Conservation (phyloP, 2,329 filamentous ascomycete species). For the Neopestalotiopsis sp. region DNA sequence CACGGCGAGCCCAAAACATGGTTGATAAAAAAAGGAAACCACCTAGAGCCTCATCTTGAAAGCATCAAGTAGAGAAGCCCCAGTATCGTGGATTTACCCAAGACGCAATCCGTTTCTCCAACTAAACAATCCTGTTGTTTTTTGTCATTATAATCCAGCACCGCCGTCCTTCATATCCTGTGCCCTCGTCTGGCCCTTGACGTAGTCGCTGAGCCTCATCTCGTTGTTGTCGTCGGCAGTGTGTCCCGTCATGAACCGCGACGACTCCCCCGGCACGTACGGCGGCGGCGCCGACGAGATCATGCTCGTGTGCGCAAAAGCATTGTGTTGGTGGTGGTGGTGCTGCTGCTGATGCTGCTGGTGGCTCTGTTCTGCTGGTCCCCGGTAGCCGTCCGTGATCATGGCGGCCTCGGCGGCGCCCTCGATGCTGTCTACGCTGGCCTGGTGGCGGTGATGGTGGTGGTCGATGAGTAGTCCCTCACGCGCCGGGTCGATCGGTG, state of each 20-base stretch:
- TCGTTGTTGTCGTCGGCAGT: slow-evolving; percentile 38
- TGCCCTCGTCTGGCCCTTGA: slow-evolving; percentile 41
- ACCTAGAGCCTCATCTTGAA: slow-evolving; percentile 23
- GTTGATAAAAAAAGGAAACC: background rate
- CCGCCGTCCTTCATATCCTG: slow-evolving; percentile 40
- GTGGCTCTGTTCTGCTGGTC: slow-evolving; percentile 8
- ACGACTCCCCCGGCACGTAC: slow-evolving; percentile 35
- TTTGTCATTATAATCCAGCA: slow-evolving; percentile 6
- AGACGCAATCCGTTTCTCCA: slow-evolving; percentile 42
- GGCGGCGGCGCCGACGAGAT: slow-evolving; percentile 34
- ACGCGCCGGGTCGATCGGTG: slow-evolving; percentile 14
- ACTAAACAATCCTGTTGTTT: background rate
- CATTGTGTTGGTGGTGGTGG: background rate
- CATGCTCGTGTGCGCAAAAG: slow-evolving; percentile 18
- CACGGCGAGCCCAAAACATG: background rate
- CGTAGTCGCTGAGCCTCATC: slow-evolving; percentile 41
- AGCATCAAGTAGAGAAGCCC: slow-evolving; percentile 63
- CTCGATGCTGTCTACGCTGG: slow-evolving; percentile 20
- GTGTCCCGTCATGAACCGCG: slow-evolving; percentile 38
- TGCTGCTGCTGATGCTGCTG: background rate
- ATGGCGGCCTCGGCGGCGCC: slow-evolving; percentile 34
- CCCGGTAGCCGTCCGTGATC: slow-evolving; percentile 36
- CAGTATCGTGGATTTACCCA: slow-evolving; percentile 66
- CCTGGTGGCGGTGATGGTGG: background rate
- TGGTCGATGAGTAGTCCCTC: slow-evolving; percentile 24